Base-by-base conservation (phyloP, 805 yeast genomes). In the Saccharomyces paradoxus region DNA sequence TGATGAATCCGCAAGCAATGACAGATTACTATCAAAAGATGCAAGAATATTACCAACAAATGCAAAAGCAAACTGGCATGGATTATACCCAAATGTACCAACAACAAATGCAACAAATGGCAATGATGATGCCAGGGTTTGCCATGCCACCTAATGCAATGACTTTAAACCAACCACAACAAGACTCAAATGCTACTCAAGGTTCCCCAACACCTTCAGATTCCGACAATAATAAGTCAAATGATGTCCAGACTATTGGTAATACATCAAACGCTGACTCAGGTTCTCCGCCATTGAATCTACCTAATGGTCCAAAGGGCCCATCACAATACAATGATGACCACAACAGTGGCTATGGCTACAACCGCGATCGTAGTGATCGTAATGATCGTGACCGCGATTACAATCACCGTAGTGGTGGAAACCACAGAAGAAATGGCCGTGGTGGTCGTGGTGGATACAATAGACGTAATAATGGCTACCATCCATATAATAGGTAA, bases 1-100 rank as follows among this genome's bases (percentile, higher is more conserved):
- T 66, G 68, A 66, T 66, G 59, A 68, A 70, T 50, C 76, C 84
- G 8, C 86, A 82, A 60, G 80, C 81, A 73, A 78, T 81, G 79
- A 81, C 76, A 52, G 86, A 81, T 58, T 84, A 84, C 64, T 81
- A 83, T 77, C 80, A 79, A 64, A 77, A 80, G 66, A 78, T 81
- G 81, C 83, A 80, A 65, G 81, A 78, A 60, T 81, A 81, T 58
- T 66, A 65, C 53, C 65, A 67, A 50, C 74, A 69, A 54, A 62
- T 64, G 63, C 70, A 65, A 46, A 71, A 69, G 53, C 71, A 67
- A 53, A 66, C 71, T 14, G 72, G 72, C 47, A 64, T 66, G 50
- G 71, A 68, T 55, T 67, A 68, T 49, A 57, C 64, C 41, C 71
- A 69, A 57, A 64, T 69, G 67, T 68, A 67, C 55, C 71, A 68